phyloP scores from a whole-genome alignment of 2,329 filamentous ascomycete species.

The Aspergillus amoenus region DNA sequence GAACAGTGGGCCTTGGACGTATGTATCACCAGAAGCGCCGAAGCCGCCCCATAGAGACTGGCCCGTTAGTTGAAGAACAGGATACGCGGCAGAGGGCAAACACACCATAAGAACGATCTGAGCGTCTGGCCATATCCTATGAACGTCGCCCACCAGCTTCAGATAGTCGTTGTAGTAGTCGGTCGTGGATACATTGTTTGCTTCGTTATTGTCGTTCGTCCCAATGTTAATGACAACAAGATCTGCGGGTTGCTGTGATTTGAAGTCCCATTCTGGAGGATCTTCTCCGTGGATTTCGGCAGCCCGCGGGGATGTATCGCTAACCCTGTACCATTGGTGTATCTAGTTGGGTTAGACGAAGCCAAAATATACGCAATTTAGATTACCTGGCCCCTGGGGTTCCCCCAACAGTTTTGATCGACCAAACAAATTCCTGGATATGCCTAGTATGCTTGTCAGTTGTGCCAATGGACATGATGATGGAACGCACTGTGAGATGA shows the following conservation, averaged over 20 bases:
- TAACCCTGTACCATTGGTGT: conserved; percentile 59
- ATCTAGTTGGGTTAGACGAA: conserved; percentile 19
- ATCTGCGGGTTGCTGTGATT: conserved; percentile 32
- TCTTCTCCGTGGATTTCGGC: conserved; percentile 39
- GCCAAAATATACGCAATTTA: neutral
- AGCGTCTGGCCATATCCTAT: conserved; percentile 41
- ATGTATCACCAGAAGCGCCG: conserved; percentile 51
- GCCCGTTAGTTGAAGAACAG: conserved; percentile 3
- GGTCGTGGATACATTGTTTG: conserved; percentile 39
- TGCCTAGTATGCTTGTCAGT: conserved; percentile 18
- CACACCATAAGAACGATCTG: conserved; percentile 43
- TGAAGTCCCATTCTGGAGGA: conserved; percentile 29
- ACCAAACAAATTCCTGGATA: conserved; percentile 60
- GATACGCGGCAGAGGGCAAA: neutral
- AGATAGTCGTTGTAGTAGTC: conserved; percentile 43
- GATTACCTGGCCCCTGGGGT: conserved; percentile 45
- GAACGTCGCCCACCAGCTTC: conserved; percentile 42
- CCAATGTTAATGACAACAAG: conserved; percentile 48
- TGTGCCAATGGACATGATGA: no score
- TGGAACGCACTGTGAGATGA: conserved; percentile 45
- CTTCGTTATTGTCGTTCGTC: conserved; percentile 46
- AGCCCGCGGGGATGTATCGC: conserved; percentile 53
- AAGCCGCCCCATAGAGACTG: conserved; percentile 59
- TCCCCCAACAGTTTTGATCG: conserved; percentile 57
- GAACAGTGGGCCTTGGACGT: conserved; percentile 49